phyloP scores from a whole-genome alignment of 1,139 yeast species.

The Yamadazyma siamensis region DNA sequence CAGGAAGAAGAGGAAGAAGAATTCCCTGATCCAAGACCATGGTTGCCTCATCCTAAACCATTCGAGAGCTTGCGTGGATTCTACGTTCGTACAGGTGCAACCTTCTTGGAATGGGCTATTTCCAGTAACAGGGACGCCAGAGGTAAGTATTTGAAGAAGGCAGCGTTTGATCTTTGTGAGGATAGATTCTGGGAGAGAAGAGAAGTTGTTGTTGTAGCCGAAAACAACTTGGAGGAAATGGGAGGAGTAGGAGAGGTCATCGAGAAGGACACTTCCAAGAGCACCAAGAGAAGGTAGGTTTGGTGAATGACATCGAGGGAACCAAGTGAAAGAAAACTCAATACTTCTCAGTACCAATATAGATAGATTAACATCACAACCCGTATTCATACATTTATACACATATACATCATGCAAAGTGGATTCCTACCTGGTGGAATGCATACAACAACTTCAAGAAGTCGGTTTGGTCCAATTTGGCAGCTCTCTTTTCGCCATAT shows the following conservation, averaged over 20 bases:
- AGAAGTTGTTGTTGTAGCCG: slow-evolving; percentile 84
- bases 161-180: slow-evolving; percentile 87
- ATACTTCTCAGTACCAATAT: neutral
- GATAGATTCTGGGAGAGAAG: slow-evolving; percentile 99
- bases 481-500: slow-evolving; percentile 81
- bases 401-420: slow-evolving; percentile 62
- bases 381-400: no score
- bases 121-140: slow-evolving; percentile 81
- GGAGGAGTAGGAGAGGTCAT: slow-evolving; percentile 91
- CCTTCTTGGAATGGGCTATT: slow-evolving; percentile 89
- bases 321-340: no score
- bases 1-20: slow-evolving; percentile 61
- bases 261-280: slow-evolving; percentile 65
- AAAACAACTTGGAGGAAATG: slow-evolving; percentile 82
- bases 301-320: no score
- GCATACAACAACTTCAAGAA: slow-evolving; percentile 84
- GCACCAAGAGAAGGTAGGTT: slow-evolving; percentile 39
- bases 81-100: slow-evolving; percentile 82
- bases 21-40: slow-evolving; percentile 87
- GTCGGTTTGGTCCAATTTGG: slow-evolving; percentile 93
- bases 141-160: slow-evolving; percentile 85
- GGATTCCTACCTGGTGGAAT: slow-evolving; percentile 95
- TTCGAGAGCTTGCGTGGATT: slow-evolving; percentile 82
- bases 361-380: no score
- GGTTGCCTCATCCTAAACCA: slow-evolving; percentile 98